Percentiles rank a stretch among this genome's conserved stretches.
Conservation (phyloP, 495 filamentous ascomycete genomes). For the Neurospora hispaniola region DNA sequence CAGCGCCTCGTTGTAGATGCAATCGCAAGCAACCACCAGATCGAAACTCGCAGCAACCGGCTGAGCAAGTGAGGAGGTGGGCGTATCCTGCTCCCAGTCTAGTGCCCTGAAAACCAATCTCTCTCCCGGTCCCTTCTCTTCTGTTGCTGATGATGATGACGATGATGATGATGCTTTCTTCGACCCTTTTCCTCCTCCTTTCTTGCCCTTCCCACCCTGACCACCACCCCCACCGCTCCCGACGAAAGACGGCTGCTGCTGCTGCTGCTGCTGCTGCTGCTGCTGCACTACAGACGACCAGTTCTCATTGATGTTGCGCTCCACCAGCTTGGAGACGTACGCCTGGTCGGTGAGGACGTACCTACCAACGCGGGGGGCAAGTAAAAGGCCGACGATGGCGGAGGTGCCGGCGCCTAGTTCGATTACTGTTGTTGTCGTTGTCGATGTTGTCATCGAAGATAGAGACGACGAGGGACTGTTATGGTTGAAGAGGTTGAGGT, state of each 20-base stretch:
- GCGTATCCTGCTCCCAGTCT: conserved; percentile 59
- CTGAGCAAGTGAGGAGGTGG: conserved; percentile 28
- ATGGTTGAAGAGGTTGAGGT: conserved; percentile 36
- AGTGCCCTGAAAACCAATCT: conserved; percentile 40
- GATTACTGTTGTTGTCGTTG: conserved; percentile 20
- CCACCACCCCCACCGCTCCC: too few species aligned
- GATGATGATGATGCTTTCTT: neutral
- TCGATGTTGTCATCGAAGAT: conserved; percentile 46
- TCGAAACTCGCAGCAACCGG: conserved; percentile 36
- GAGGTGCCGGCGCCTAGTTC: conserved; percentile 88
- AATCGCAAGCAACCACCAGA: conserved; percentile 71
- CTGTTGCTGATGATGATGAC: too few species aligned
- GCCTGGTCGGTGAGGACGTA: conserved; percentile 84
- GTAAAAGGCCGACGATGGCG: conserved; percentile 55
- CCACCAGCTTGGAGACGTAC: conserved; percentile 66
- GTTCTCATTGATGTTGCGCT: conserved; percentile 67
- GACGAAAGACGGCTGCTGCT: too few species aligned
- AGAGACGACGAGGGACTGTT: neutral
- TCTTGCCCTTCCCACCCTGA: neutral
- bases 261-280: too few species aligned
- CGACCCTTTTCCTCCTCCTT: neutral
- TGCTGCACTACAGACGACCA: too few species aligned
- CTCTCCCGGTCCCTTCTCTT: neutral
- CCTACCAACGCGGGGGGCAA: conserved; percentile 48
- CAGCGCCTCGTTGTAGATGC: conserved; percentile 81